Conservation (phyloP, 768 basidiomycete species). For the Serendipita indica region DNA sequence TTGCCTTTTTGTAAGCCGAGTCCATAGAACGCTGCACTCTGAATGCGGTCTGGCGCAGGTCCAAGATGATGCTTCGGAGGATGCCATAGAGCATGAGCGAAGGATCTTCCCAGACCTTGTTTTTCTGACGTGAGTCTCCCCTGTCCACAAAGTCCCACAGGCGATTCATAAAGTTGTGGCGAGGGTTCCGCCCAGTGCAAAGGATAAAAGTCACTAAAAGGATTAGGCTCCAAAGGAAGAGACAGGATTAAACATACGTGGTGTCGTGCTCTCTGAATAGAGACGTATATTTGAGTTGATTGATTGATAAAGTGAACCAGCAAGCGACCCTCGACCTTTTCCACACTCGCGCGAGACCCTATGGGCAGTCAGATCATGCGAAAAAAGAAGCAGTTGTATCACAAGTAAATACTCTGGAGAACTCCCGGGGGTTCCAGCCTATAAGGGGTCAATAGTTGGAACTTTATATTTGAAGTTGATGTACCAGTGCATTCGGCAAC, state of each 20-base stretch:
- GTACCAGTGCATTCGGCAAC: neutral
- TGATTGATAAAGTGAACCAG: constrained; percentile 4
- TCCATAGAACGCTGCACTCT: neutral
- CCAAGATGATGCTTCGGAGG: neutral
- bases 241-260: neutral
- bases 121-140: neutral
- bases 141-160: neutral
- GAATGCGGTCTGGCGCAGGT: neutral
- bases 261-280: neutral
- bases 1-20: neutral
- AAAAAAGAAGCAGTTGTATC: neutral
- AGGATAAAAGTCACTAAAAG: neutral
- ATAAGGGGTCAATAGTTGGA: too few relatives aligned
- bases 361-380: neutral
- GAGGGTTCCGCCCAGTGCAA: neutral
- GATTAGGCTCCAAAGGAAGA: neutral
- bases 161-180: neutral
- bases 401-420: neutral
- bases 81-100: constrained; percentile 4
- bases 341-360: neutral
- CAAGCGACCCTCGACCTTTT: neutral
- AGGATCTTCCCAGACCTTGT: neutral
- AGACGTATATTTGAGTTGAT: constrained; percentile 1
- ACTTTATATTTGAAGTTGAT: neutral
- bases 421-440: too few relatives aligned